Percentiles rank a stretch among this genome's conserved stretches.
phyloP scores from a whole-genome alignment of 257 asterid species.

The Anisodus acutangulus region DNA sequence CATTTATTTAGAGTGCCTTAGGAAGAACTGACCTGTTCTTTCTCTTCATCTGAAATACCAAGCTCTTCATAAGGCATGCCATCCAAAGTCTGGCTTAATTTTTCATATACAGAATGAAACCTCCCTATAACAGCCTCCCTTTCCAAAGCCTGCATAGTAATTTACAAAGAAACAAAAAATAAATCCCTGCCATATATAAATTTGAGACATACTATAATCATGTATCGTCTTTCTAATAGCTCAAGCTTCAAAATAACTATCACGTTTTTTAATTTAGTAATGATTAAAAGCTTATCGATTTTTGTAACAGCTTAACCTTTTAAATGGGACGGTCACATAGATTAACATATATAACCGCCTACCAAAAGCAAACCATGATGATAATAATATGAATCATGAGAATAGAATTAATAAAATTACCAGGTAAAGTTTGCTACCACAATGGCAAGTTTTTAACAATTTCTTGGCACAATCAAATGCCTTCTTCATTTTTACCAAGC shows the following conservation, averaged over 20 bases:
- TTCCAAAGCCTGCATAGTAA: conserved; percentile 64
- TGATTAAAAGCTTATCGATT: too few relatives aligned
- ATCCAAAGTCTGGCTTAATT: conserved; percentile 62
- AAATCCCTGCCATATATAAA: background rate
- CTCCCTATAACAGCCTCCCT: conserved; percentile 69
- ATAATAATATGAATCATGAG: background rate
- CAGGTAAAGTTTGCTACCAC: conserved; percentile 88
- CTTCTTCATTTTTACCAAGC: conserved; percentile 58
- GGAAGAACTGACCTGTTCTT: conserved; percentile 58
- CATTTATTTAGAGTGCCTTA: too few relatives aligned
- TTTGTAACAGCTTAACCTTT: background rate
- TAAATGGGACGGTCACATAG: background rate
- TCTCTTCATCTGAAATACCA: conserved; percentile 73
- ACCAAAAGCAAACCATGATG: background rate
- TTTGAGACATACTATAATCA: too few relatives aligned
- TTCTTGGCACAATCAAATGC: conserved; percentile 72
- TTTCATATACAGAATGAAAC: conserved; percentile 63
- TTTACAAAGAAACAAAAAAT: background rate
- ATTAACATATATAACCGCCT: background rate
- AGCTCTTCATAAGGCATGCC: conserved; percentile 84
- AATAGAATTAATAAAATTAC: conserved; percentile 33
- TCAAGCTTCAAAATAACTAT: too few relatives aligned
- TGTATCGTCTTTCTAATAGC: background rate
- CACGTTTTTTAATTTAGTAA: background rate
- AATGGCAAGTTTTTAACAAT: conserved; percentile 66